phyloP scores from a whole-genome alignment of 495 filamentous ascomycete species.

The Astrocystis sublimbata region DNA sequence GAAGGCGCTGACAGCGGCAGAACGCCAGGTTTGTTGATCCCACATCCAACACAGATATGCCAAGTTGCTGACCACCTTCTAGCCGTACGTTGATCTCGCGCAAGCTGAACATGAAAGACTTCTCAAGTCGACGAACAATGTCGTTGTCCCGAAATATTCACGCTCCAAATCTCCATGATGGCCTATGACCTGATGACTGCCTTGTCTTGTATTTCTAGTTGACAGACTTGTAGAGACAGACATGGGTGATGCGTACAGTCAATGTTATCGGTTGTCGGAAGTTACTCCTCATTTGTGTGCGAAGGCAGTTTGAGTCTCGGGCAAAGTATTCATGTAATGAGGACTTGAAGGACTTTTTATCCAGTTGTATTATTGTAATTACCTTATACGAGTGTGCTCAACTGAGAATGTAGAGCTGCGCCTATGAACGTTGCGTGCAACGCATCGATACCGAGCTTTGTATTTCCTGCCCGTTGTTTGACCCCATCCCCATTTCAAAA shows the following conservation, averaged over 20 bases:
- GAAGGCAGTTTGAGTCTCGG: background rate
- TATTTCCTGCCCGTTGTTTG: background rate
- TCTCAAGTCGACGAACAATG: constrained; percentile 20
- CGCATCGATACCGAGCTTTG: background rate
- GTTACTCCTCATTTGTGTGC: background rate
- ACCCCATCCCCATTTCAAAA: background rate
- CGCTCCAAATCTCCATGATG: background rate
- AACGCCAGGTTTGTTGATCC: constrained; percentile 47
- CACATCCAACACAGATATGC: background rate
- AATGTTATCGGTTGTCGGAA: background rate
- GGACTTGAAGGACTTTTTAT: background rate
- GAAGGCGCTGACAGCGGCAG: constrained; percentile 48
- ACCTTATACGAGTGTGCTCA: background rate
- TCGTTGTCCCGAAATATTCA: background rate
- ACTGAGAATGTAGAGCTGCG: background rate
- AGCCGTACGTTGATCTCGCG: constrained; percentile 32
- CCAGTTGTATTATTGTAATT: constrained; percentile 10
- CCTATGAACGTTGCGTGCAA: background rate
- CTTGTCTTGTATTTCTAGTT: background rate
- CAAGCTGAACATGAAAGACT: constrained; percentile 22
- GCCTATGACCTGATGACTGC: background rate
- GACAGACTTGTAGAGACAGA: background rate
- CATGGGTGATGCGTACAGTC: background rate
- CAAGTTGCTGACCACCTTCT: constrained; percentile 19
- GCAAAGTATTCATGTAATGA: background rate